These are phyloP conservation scores for Seminavis robusta DNA, from an alignment of 108 stramenopile genomes.

Conservation along the genomic window DNA sequence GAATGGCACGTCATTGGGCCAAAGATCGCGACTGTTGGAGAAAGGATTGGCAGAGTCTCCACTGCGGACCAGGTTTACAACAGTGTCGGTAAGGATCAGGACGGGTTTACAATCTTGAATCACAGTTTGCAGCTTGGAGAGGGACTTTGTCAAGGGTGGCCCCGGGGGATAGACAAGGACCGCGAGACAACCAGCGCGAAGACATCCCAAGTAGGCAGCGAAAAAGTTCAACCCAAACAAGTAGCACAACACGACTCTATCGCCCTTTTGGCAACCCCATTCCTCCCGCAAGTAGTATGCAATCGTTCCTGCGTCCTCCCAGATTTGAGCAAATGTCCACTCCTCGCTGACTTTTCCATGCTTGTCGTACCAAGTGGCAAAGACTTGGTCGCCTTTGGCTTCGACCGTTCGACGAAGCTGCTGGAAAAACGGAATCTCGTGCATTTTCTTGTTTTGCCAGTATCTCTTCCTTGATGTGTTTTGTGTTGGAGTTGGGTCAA, in stretches of 20 bases:
- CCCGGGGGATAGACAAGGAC: neutral
- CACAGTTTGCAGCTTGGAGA: no score
- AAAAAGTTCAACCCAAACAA: neutral
- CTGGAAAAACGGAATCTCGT: no score
- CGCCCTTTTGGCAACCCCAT: neutral
- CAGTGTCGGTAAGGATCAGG: neutral
- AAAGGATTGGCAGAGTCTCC: neutral
- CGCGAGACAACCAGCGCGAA: no score
- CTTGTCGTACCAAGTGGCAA: neutral
- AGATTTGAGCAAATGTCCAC: neutral
- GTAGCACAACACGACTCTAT: slow-evolving; percentile 4
- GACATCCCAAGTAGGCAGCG: no score
- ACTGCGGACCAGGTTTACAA: neutral
- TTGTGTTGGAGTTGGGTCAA: no score
- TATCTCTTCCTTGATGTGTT: no score
- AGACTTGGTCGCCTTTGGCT: neutral
- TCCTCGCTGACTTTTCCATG: neutral
- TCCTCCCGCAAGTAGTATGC: neutral
- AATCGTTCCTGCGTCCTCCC: neutral
- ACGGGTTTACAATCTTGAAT: neutral
- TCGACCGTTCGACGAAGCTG: no score
- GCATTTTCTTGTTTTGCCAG: no score
- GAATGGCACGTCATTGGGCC: neutral
- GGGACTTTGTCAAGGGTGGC: neutral
- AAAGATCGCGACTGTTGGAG: neutral